These are phyloP conservation scores for Pyrenochaeta sp. DNA, from an alignment of 2,329 filamentous ascomycete genomes.

Conservation along the genomic window DNA sequence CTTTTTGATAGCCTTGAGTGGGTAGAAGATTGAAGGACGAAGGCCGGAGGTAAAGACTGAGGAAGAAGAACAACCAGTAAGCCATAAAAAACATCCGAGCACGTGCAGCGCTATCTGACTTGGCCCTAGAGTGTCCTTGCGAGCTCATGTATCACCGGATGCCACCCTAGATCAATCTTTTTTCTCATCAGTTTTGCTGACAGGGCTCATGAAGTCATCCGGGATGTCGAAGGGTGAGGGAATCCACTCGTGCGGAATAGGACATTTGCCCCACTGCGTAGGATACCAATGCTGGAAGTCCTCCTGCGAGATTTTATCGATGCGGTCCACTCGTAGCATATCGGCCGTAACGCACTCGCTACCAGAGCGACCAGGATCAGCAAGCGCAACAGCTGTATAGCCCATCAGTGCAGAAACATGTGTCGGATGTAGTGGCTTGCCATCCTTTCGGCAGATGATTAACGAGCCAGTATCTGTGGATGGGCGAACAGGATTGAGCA, in stretches of 20 bases:
- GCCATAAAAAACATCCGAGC: too few relatives aligned
- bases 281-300: constrained; percentile 6
- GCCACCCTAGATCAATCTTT: too few relatives aligned
- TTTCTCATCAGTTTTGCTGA: too few relatives aligned
- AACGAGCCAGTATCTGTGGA: constrained; percentile 10
- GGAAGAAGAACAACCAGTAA: too few relatives aligned
- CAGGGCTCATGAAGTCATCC: too few relatives aligned
- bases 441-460: constrained; percentile 20
- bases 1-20: too few relatives aligned
- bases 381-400: constrained; percentile 4
- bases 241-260: neutral
- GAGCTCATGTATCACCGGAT: too few relatives aligned
- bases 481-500: constrained; percentile 11
- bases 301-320: constrained; percentile 5
- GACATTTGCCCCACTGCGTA: neutral
- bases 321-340: neutral
- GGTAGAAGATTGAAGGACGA: too few relatives aligned
- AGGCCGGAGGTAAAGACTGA: too few relatives aligned
- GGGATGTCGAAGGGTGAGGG: neutral
- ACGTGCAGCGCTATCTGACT: too few relatives aligned
- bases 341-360: neutral
- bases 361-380: neutral
- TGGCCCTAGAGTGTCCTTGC: too few relatives aligned
- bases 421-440: constrained; percentile 18
- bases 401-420: constrained; percentile 14